phyloP scores from a whole-genome alignment of 2,329 filamentous ascomycete genomes.

The Aplosporella prunicola region DNA sequence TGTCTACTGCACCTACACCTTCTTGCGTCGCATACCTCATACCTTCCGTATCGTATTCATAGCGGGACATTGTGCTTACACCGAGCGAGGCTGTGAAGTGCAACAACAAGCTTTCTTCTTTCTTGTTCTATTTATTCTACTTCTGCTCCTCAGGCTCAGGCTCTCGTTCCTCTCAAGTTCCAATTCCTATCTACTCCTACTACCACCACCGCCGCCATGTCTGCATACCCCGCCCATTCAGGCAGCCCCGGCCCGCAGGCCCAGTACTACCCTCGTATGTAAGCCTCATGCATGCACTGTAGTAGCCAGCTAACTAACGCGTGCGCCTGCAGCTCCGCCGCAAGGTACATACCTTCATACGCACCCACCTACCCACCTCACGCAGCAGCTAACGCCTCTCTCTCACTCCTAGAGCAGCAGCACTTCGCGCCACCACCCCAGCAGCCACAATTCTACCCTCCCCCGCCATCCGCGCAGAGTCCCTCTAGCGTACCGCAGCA shows the following conservation, averaged over 20 bases:
- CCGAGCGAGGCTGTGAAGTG: too few relatives aligned
- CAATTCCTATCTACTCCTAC: background rate
- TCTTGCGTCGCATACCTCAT: too few relatives aligned
- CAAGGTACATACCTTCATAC: conserved; percentile 15
- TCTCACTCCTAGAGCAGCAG: conserved; percentile 11
- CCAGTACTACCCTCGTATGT: conserved; percentile 26
- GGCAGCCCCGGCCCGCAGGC: conserved; percentile 23
- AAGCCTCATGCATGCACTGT: background rate
- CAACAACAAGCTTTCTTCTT: too few relatives aligned
- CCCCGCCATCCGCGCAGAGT: too few relatives aligned
- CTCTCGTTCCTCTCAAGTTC: background rate
- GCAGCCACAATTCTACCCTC: conserved; percentile 15
- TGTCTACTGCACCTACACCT: too few relatives aligned
- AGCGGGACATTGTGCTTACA: too few relatives aligned
- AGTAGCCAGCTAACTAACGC: background rate
- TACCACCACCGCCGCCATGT: too few relatives aligned
- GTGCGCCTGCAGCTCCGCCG: conserved; percentile 8
- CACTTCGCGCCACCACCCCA: conserved; percentile 22
- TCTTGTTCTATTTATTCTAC: too few relatives aligned
- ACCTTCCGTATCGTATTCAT: too few relatives aligned
- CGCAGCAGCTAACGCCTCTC: background rate
- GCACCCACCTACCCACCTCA: too few relatives aligned
- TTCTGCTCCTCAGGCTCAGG: too few relatives aligned
- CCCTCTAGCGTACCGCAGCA: conserved; percentile 8
- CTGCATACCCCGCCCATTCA: conserved; percentile 6